Conservation (phyloP, 441 rosid genomes). For the Adansonia grandidieri region DNA sequence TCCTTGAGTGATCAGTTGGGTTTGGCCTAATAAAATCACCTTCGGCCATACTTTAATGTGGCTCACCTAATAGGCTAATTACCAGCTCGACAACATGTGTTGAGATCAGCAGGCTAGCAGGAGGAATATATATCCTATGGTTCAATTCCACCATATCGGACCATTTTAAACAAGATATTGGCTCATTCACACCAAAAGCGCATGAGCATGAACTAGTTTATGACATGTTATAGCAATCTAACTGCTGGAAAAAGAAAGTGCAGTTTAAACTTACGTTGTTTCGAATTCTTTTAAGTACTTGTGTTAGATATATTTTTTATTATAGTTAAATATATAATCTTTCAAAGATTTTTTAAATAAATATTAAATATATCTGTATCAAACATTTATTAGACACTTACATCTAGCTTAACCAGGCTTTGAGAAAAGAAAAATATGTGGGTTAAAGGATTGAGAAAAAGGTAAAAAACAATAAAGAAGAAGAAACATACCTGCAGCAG, state of each 20-base stretch:
- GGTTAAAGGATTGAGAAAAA: not conserved
- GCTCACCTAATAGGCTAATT: conserved; percentile 2
- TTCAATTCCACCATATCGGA: not conserved
- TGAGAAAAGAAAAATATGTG: too few relatives aligned
- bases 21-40: not conserved
- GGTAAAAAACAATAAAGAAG: not conserved
- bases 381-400: too few relatives aligned
- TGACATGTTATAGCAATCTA: too few relatives aligned
- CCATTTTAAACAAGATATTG: not conserved
- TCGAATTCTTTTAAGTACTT: too few relatives aligned
- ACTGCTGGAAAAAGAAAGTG: too few relatives aligned
- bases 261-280: too few relatives aligned
- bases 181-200: not conserved
- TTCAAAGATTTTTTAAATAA: too few relatives aligned
- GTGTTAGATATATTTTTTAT: too few relatives aligned
- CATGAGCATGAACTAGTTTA: not conserved
- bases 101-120: too few relatives aligned
- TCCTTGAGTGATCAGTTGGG: not conserved
- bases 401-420: too few relatives aligned
- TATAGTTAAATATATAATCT: too few relatives aligned
- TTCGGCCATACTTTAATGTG: not conserved
- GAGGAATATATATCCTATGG: not conserved
- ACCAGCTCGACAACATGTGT: conserved; percentile 8
- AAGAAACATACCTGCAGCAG: conserved; percentile 53
- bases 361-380: too few relatives aligned